phyloP scores from a whole-genome alignment of 1,284 basidiomycete species.

The Cerioporus squamosus region DNA sequence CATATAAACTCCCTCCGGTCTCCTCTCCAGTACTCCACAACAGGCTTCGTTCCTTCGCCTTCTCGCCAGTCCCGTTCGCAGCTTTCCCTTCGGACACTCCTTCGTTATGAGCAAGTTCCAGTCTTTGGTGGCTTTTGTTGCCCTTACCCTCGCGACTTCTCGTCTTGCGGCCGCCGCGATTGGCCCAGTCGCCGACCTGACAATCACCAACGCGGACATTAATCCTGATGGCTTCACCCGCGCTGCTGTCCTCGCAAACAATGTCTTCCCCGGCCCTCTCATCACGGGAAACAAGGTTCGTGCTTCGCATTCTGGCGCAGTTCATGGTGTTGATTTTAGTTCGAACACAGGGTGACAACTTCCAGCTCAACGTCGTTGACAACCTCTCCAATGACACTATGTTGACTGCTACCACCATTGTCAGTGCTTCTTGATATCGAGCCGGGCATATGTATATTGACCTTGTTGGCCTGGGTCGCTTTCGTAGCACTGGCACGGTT shows the following conservation, averaged over 20 bases:
- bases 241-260: constrained; percentile 10
- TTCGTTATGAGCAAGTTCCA: constrained; percentile 8
- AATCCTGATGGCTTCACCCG: constrained; percentile 26
- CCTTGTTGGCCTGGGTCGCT: background rate
- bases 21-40: background rate
- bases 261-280: constrained; percentile 28
- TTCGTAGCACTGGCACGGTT: constrained; percentile 44
- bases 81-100: background rate
- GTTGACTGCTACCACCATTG: constrained; percentile 41
- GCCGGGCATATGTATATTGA: background rate
- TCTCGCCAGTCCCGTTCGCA: background rate
- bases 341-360: constrained; percentile 31
- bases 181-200: constrained; percentile 22
- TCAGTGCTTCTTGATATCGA: constrained; percentile 14
- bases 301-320: too few species aligned
- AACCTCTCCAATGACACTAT: constrained; percentile 37
- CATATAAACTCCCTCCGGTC: background rate
- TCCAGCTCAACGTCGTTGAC: constrained; percentile 41
- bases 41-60: background rate
- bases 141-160: constrained; percentile 1
- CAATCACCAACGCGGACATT: constrained; percentile 22
- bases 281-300: constrained; percentile 31
- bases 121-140: background rate
- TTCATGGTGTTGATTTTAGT: background rate
- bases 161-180: constrained; percentile 10